Base-by-base conservation (phyloP, 148 eudicot genomes). In the Rhododendron williamsianum region DNA sequence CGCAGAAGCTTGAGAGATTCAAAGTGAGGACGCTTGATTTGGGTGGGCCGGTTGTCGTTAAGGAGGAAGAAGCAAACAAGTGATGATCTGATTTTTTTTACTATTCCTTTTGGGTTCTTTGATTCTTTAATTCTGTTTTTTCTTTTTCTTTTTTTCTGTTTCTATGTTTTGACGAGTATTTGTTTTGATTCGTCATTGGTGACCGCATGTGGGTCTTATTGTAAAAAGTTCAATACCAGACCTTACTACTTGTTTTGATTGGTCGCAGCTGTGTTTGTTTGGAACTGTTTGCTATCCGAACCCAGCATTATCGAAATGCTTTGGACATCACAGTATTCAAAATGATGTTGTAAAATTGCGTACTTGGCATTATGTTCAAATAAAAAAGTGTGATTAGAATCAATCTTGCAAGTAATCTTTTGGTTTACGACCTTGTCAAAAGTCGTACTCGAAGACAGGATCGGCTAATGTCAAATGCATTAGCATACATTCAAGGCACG, bases 1-100 rank as follows among this genome's bases (percentile, higher is more conserved):
- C 88, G 36, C 80, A 69, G 48, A 83, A 79, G 83, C 88, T 87
- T 43, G 88, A 83, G 78, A 54, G 84, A 15, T 87, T 87, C 83
- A 87, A 83, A 83, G 85, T 87, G 4, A 87, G 15, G 82, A 87
- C 86, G 41, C 78, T 79, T 69, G 74, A 87, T 49, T 33, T 74
- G 67, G 85, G 49, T 9, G 87, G 36, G 30, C 11, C 11, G 10
- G 49, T 13, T 41, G 84, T 7, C 19, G 78, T 9, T 8, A 56
- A 54, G 7, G 83, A 73, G 54, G 36, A 82, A 49, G 58, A 81
- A 25, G 58, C 51, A 18, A 35, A 46, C 0, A 71, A 71, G 19
- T 71, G 38, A 71, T 69, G 38, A 27, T 30, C 6, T 71, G 74
- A 65, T n/a, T 65, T n/a, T 65, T 23, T 65, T 65, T 2, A 9